Evolutionary conservation across 2,329 filamentous ascomycete species (phyloP), one percentile per base, ranked within the genome.

Genomic region (Exophiala oligosperma): DNA sequence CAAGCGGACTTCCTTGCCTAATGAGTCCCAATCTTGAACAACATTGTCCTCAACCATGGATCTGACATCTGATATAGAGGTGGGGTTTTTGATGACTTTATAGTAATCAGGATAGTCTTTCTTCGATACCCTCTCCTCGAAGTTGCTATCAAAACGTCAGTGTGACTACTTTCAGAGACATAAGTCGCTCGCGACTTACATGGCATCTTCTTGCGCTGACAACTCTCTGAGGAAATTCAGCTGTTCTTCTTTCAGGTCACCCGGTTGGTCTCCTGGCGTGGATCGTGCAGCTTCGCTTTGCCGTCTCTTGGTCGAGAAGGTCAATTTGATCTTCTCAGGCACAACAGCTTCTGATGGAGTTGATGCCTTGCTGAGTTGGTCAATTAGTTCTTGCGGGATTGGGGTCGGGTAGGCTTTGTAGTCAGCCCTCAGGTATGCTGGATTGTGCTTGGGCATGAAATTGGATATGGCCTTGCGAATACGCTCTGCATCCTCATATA

Each of bases 401-500:
- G 91, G 89, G 1, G 90, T 91, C 4, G 91, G 83, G 47, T 88
- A 80, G 4, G 89, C 88, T 60, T 84, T 81, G 69, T 95, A 94
- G 48, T 82, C 79, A 14, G 80, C 78, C 63, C 84, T 76, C 62
- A 85, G 84, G 72, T 96, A 96, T 14, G 90, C 90, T 12, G 92
- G 91, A 67, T 96, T 96, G 66, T 88, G 83, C 72, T 89, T 89
- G 56, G 87, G 88, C 91, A 96, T 96, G 72, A 86, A 91, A 68
- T 92, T 93, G 71, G 89, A 92, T 41, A 93, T 81, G 2, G 91
- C 87, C 75, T 96, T 96, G 48, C 92, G 84, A 47, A 96, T 84
- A 49, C 91, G 85, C 73, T 96, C 92, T 7, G 92, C 91, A 76
- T 96, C 91, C 44, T 91, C 88, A 70, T 88, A 93, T 38, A 89